Conservation (phyloP, 164 flowering plant species). For the Magnolia changhungtana region DNA sequence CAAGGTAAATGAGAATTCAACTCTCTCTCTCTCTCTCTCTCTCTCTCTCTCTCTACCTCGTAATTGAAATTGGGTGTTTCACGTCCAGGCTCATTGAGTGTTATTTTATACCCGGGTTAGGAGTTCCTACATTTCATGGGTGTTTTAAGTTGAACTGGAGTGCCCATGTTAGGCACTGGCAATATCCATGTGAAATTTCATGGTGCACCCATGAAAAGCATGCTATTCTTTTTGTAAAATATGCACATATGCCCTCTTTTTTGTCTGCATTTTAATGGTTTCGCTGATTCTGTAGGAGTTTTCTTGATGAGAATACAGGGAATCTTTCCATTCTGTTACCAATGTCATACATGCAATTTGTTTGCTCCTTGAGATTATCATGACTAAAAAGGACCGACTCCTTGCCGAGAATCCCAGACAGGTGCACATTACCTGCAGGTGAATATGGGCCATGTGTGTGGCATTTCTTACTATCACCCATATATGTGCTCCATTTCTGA, state of each 20-base stretch:
- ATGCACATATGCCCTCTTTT: background rate
- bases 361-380: background rate
- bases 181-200: background rate
- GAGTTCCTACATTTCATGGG: background rate
- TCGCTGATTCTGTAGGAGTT: background rate
- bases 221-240: background rate
- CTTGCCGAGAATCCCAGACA: background rate
- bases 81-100: background rate
- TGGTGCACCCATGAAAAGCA: background rate
- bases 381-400: too few species aligned
- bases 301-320: background rate
- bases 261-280: background rate
- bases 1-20: slow-evolving; percentile 21
- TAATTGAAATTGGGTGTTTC: background rate
- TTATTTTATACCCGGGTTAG: background rate
- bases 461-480: background rate
- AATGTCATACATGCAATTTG: background rate
- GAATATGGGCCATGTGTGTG: background rate
- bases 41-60: background rate
- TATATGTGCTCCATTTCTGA: background rate
- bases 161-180: background rate
- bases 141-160: background rate
- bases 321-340: background rate
- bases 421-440: background rate
- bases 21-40: background rate